Conservation (phyloP, 768 basidiomycete genomes). For the Boletales sp. region DNA sequence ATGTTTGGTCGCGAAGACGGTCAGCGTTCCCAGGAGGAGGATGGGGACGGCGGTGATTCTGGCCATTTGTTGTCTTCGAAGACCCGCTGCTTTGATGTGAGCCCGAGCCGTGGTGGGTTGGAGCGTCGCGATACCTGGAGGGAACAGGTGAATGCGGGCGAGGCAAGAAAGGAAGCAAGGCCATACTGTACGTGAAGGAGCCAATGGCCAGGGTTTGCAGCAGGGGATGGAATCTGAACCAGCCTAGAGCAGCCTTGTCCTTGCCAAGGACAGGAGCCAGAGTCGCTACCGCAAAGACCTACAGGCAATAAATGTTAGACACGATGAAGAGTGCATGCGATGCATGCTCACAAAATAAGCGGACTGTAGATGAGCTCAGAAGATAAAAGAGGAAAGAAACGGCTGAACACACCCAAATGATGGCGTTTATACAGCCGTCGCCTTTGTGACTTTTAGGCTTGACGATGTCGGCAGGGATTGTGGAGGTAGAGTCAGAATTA, state of each 20-base stretch:
- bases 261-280: constrained; percentile 43
- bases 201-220: constrained; percentile 56
- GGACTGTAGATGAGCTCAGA: constrained; percentile 1
- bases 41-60: constrained; percentile 51
- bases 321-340: background rate
- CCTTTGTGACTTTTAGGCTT: constrained; percentile 38
- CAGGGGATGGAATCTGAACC: constrained; percentile 67
- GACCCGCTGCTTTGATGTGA: constrained; percentile 60
- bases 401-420: constrained; percentile 34
- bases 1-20: constrained; percentile 62
- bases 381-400: background rate
- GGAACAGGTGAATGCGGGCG: no score
- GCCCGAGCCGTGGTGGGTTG: constrained; percentile 65
- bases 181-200: constrained; percentile 47
- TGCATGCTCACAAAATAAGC: constrained; percentile 22
- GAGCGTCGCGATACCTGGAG: constrained; percentile 61
- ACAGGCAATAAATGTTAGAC: constrained; percentile 1
- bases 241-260: constrained; percentile 36
- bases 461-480: constrained; percentile 22
- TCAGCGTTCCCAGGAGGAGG: constrained; percentile 56
- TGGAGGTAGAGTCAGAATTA: background rate
- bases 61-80: constrained; percentile 65
- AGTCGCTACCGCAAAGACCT: constrained; percentile 42
- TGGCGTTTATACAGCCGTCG: constrained; percentile 32
- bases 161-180: no score